These are phyloP conservation scores for Nicotiana obtusifolia DNA, from an alignment of 257 asterid species.

Conservation along the genomic window DNA sequence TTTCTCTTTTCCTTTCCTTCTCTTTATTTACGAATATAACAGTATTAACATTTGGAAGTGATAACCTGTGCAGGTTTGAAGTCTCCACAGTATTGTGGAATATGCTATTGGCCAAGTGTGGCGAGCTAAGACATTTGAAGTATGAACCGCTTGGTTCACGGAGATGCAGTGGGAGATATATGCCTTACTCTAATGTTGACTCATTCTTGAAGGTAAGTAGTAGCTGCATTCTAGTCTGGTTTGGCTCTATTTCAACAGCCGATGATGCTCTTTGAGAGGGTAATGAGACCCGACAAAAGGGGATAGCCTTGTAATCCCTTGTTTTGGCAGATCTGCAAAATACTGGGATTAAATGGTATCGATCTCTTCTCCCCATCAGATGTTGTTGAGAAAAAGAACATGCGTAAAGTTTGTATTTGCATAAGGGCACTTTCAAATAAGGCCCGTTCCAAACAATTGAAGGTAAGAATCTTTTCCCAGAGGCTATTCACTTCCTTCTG, in stretches of 20 bases:
- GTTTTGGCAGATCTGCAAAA: slow-evolving; percentile 58
- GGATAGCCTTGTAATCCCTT: background rate
- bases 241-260: background rate
- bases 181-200: slow-evolving; percentile 91
- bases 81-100: slow-evolving; percentile 69
- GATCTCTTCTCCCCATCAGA: slow-evolving; percentile 95
- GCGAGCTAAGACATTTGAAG: slow-evolving; percentile 61
- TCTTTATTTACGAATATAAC: too few relatives aligned
- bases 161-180: slow-evolving; percentile 74
- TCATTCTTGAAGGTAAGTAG: slow-evolving; percentile 67
- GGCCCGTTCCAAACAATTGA: slow-evolving; percentile 70
- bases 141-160: slow-evolving; percentile 53
- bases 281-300: background rate
- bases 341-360: slow-evolving; percentile 81
- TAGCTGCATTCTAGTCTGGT: background rate
- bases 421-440: slow-evolving; percentile 76
- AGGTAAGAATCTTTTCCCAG: slow-evolving; percentile 34
- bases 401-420: slow-evolving; percentile 85
- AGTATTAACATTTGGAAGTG: background rate
- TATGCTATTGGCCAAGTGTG: slow-evolving; percentile 52
- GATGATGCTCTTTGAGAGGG: background rate
- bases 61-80: slow-evolving; percentile 46
- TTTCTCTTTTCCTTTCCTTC: too few relatives aligned
- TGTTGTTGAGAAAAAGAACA: slow-evolving; percentile 77
- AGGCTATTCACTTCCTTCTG: background rate